Conservation (phyloP, 2,329 filamentous ascomycete species). For the Hypoxylon sp. region DNA sequence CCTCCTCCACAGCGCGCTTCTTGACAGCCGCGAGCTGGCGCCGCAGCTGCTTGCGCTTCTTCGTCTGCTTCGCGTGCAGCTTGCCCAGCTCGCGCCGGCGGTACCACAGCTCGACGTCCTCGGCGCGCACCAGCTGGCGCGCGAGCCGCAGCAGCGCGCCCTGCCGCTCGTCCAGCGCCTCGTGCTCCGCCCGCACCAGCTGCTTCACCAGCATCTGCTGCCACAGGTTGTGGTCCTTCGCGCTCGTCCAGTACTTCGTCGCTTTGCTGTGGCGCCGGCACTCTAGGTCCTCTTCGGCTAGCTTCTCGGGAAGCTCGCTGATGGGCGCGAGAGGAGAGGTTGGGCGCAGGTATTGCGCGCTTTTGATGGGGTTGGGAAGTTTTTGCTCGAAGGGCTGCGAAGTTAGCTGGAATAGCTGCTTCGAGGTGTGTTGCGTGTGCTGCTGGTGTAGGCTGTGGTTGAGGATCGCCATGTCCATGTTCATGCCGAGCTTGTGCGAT, state of each 20-base stretch:
- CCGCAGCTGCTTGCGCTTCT: background rate
- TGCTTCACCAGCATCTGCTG: background rate
- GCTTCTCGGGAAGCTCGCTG: background rate
- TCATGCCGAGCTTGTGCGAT: conserved; percentile 9
- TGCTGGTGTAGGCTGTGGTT: background rate
- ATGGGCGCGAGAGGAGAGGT: background rate
- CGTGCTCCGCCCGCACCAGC: conserved; percentile 22
- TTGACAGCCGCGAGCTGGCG: background rate
- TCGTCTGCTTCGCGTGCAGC: background rate
- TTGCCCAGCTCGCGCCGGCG: background rate
- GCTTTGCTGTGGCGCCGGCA: background rate
- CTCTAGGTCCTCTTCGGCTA: background rate
- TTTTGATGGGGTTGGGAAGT: background rate
- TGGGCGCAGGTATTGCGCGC: background rate
- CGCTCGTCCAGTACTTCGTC: conserved; percentile 1
- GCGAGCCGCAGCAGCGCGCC: background rate
- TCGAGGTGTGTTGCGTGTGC: background rate
- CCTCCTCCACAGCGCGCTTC: background rate
- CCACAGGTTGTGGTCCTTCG: background rate
- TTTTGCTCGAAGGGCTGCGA: conserved; percentile 11
- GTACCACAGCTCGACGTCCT: conserved; percentile 22
- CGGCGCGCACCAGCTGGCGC: background rate
- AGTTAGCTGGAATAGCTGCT: too few relatives aligned
- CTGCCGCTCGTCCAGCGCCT: conserved; percentile 13
- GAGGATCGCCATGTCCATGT: conserved; percentile 3